Conservation (phyloP, 2,329 filamentous ascomycete genomes). For the Davidsoniella neocaledoniae region DNA sequence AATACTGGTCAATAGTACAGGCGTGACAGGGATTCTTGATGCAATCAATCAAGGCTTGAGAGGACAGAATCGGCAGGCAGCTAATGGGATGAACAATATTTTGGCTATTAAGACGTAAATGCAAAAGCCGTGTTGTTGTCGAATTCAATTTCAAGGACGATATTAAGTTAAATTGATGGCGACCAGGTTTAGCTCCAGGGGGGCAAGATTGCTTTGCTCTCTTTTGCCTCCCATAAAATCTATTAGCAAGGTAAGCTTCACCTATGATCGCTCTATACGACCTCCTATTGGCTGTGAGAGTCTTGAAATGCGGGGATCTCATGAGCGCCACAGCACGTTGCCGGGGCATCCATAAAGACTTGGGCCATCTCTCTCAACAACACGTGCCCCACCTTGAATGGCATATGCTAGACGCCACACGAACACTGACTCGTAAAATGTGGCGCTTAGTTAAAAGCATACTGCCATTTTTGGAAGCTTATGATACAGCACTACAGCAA, state of each 20-base stretch:
- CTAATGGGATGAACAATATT: too few relatives aligned
- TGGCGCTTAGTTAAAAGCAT: not conserved
- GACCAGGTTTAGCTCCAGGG: not conserved
- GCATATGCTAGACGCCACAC: too few relatives aligned
- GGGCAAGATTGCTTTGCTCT: not conserved
- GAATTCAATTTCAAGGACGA: slow-evolving; percentile 1
- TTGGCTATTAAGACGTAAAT: too few relatives aligned
- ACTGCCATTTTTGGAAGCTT: too few relatives aligned
- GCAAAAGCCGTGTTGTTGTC: too few relatives aligned
- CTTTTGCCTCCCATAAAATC: not conserved
- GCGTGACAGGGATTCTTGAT: too few relatives aligned
- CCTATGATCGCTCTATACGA: not conserved
- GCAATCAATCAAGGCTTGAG: too few relatives aligned
- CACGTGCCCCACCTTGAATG: too few relatives aligned
- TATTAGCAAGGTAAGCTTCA: not conserved
- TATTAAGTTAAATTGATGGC: not conserved
- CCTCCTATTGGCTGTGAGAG: too few relatives aligned
- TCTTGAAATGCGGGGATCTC: not conserved
- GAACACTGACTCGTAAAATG: not conserved
- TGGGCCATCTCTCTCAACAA: not conserved
- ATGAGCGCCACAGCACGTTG: not conserved
- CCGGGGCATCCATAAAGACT: not conserved
- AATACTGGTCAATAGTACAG: too few relatives aligned
- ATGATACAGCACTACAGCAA: too few relatives aligned
- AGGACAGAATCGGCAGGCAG: too few relatives aligned